Conservation (phyloP, 2,329 filamentous ascomycete species). For the Paracoccidioides brasiliensis region DNA sequence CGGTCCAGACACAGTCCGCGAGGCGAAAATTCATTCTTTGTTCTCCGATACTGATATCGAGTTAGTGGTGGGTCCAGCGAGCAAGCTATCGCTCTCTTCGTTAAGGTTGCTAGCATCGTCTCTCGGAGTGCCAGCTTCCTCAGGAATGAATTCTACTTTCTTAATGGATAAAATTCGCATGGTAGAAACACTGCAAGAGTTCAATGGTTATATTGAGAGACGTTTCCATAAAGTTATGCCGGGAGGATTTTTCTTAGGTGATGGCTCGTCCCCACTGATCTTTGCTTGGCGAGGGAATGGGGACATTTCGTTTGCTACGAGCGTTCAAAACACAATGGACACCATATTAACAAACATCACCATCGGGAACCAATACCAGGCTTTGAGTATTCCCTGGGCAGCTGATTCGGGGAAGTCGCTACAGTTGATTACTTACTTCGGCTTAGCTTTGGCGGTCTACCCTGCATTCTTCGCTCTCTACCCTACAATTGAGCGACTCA, state of each 20-base stretch:
- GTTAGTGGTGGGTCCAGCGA: conserved; percentile 26
- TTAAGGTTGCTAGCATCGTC: conserved; percentile 17
- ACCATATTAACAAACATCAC: conserved; percentile 51
- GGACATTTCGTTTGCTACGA: conserved; percentile 39
- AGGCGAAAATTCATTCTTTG: conserved; percentile 13
- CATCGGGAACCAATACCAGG: conserved; percentile 58
- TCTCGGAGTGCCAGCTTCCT: conserved; percentile 7
- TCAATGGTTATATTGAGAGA: conserved; percentile 50
- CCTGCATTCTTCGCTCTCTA: conserved; percentile 87
- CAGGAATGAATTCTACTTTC: conserved; percentile 5
- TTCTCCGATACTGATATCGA: conserved; percentile 19
- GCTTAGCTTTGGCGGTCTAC: conserved; percentile 61
- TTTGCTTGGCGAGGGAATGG: conserved; percentile 53
- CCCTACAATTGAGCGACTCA: conserved; percentile 67
- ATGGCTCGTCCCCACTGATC: conserved; percentile 45
- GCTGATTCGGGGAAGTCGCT: conserved; percentile 58
- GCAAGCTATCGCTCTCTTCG: conserved; percentile 16
- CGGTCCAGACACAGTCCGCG: conserved; percentile 30
- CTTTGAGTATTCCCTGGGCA: conserved; percentile 62
- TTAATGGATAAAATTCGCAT: conserved; percentile 19
- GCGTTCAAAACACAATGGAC: conserved; percentile 51
- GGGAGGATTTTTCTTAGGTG: conserved; percentile 63
- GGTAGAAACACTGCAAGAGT: conserved; percentile 53
- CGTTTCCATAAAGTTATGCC: conserved; percentile 57
- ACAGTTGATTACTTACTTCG: conserved; percentile 70